Conservation (phyloP, 2,329 filamentous ascomycete genomes). For the Microdochium bolleyi region DNA sequence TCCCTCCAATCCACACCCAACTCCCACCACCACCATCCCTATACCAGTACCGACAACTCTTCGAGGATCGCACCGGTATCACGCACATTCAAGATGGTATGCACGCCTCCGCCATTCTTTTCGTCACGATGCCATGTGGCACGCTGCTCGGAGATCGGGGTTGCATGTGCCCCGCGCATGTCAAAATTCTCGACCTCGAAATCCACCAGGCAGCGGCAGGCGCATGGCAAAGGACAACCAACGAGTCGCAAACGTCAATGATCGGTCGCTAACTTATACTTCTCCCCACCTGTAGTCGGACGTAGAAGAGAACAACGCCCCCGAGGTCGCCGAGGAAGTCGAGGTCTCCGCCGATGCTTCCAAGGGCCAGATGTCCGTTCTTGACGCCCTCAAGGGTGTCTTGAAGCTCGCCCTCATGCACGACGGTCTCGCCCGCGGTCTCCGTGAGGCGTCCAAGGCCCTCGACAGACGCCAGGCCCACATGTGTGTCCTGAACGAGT, state of each 20-base stretch:
- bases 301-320: constrained; percentile 98
- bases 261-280: constrained; percentile 1
- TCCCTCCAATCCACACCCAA: constrained; percentile 14
- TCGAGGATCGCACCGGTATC: constrained; percentile 61
- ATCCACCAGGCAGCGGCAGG: background rate
- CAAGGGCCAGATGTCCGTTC: constrained; percentile 93
- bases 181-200: background rate
- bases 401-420: constrained; percentile 98
- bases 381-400: constrained; percentile 97
- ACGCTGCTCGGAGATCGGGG: background rate
- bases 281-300: constrained; percentile 63
- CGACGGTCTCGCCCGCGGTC: constrained; percentile 96
- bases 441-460: constrained; percentile 97
- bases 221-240: background rate
- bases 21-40: constrained; percentile 7
- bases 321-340: constrained; percentile 81
- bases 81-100: constrained; percentile 52
- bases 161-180: background rate
- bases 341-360: constrained; percentile 88
- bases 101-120: constrained; percentile 17
- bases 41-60: constrained; percentile 35
- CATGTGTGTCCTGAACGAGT: constrained; percentile 99
- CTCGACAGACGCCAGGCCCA: constrained; percentile 97
- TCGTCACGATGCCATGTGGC: background rate
- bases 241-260: background rate